phyloP scores from a whole-genome alignment of 2,329 filamentous ascomycete genomes.

The Colletotrichum limetticola region DNA sequence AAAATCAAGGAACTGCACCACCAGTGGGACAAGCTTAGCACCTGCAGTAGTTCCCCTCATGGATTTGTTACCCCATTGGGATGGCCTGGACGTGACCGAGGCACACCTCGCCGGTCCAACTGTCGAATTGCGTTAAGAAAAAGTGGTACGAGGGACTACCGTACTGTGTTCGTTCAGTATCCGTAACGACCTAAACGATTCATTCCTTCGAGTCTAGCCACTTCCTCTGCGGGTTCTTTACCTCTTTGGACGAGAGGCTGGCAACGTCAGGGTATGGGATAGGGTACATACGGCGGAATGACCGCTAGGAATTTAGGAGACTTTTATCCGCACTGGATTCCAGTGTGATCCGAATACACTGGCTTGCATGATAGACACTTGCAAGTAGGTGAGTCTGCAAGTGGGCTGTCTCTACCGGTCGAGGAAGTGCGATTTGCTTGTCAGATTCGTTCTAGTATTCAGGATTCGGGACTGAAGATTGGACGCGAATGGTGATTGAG shows the following conservation, averaged over 20 bases:
- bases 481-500: neutral
- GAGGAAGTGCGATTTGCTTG: neutral
- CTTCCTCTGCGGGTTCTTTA: neutral
- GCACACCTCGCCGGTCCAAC: slow-evolving; percentile 8
- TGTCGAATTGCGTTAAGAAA: neutral
- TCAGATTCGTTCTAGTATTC: neutral
- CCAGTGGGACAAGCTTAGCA: neutral
- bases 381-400: neutral
- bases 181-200: neutral
- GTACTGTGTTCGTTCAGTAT: neutral
- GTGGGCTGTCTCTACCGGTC: neutral
- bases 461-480: neutral
- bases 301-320: slow-evolving; percentile 29
- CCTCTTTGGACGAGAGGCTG: neutral
- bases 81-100: slow-evolving; percentile 1
- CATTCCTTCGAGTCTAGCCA: neutral
- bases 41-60: slow-evolving; percentile 3
- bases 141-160: neutral
- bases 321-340: neutral
- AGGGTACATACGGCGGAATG: slow-evolving; percentile 1
- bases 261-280: neutral
- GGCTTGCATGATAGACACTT: neutral
- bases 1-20: slow-evolving; percentile 23
- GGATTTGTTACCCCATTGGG: slow-evolving; percentile 8
- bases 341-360: neutral